phyloP scores from a whole-genome alignment of 345 rosid species.

The Moricandia moricandioides region DNA sequence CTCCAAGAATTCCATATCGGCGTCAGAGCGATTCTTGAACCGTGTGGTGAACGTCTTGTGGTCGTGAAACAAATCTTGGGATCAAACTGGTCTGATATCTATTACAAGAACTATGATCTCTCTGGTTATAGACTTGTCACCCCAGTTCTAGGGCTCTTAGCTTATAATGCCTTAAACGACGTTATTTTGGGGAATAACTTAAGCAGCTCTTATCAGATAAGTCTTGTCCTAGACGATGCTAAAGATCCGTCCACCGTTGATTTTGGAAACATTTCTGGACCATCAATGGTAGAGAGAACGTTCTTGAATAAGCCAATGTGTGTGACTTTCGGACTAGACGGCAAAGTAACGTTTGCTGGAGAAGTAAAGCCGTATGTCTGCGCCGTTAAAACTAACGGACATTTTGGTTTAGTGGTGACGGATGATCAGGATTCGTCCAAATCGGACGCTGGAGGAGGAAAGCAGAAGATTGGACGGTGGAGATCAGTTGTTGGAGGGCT shows the following conservation, averaged over 20 bases:
- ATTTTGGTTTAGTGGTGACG: slow-evolving; percentile 69
- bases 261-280: slow-evolving; percentile 43
- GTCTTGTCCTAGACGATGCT: slow-evolving; percentile 39
- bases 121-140: slow-evolving; percentile 78
- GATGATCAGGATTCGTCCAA: slow-evolving; percentile 31
- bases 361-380: slow-evolving; percentile 59
- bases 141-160: slow-evolving; percentile 75
- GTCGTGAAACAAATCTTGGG: slow-evolving; percentile 71
- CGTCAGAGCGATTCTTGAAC: slow-evolving; percentile 56
- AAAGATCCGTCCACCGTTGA: slow-evolving; percentile 60
- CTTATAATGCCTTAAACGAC: slow-evolving; percentile 55
- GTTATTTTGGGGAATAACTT: slow-evolving; percentile 23
- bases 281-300: slow-evolving; percentile 14
- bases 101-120: slow-evolving; percentile 60
- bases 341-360: slow-evolving; percentile 51
- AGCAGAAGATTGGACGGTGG: slow-evolving; percentile 60
- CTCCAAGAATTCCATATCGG: slow-evolving; percentile 69
- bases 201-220: slow-evolving; percentile 57
- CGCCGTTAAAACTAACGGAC: slow-evolving; percentile 59
- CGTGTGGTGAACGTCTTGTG: slow-evolving; percentile 82
- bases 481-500: slow-evolving; percentile 75
- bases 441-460: slow-evolving; percentile 49
- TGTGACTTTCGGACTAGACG: slow-evolving; percentile 62
- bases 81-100: slow-evolving; percentile 68
- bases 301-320: slow-evolving; percentile 53